Conservation (phyloP, 78 protist genomes). For the Dictyostelium brefeldianum region DNA sequence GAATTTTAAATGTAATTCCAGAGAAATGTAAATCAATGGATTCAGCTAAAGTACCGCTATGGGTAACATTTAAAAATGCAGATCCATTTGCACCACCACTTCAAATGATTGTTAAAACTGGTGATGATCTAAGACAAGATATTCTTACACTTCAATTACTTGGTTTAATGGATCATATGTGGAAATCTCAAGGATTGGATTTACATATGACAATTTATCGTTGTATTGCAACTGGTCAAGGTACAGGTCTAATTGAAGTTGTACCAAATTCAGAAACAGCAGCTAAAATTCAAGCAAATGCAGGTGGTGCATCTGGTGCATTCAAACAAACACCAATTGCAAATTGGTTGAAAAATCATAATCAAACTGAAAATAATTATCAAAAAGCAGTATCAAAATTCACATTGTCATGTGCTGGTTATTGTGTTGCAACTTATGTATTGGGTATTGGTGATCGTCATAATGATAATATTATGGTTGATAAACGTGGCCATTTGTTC, state of each 20-base stretch:
- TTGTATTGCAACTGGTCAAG: slow-evolving; percentile 88
- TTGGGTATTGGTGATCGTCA: slow-evolving; percentile 99
- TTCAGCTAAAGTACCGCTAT: slow-evolving; percentile 94
- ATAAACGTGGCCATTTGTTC: slow-evolving; percentile 91
- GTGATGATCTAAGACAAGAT: slow-evolving; percentile 98
- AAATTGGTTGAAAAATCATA: slow-evolving; percentile 90
- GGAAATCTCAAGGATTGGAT: slow-evolving; percentile 91
- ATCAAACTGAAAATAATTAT: slow-evolving; percentile 66
- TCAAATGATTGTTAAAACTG: slow-evolving; percentile 92
- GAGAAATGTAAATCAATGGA: slow-evolving; percentile 95
- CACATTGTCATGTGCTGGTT: slow-evolving; percentile 91
- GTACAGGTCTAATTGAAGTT: slow-evolving; percentile 94
- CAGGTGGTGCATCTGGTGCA: slow-evolving; percentile 92
- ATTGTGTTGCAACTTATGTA: slow-evolving; percentile 98
- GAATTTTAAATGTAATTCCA: slow-evolving; percentile 32
- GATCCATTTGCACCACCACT: slow-evolving; percentile 68
- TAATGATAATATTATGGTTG: slow-evolving; percentile 95
- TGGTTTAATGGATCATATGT: slow-evolving; percentile 91
- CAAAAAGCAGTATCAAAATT: slow-evolving; percentile 85
- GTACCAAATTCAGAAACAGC: slow-evolving; percentile 92
- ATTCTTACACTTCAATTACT: slow-evolving; percentile 96
- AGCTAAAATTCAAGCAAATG: slow-evolving; percentile 86
- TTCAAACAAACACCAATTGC: slow-evolving; percentile 86
- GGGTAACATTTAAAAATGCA: slow-evolving; percentile 93
- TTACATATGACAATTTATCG: slow-evolving; percentile 88